Base-by-base conservation (phyloP, 2,329 filamentous ascomycete species). In the Penicillium verrucosum region DNA sequence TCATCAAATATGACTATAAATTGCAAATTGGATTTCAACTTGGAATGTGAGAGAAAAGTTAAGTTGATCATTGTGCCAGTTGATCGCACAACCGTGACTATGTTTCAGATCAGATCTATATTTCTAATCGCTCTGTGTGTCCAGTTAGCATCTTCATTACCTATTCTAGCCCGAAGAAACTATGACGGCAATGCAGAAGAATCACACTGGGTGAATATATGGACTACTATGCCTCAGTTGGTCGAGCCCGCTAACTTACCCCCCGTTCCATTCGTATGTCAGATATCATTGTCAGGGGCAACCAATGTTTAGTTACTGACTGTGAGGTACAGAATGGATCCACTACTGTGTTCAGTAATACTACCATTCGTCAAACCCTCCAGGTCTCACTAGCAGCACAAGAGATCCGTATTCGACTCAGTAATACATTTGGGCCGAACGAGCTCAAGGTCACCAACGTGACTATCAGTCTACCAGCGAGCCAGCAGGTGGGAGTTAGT, bases 171-270 rank as follows among this genome's bases (percentile, higher is more conserved):
- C 1, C 43, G 16, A 41, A 6, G 3, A 16, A 25, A 8, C 7
- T 5, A 51, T 23, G 46, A 18, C 0, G 4, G 11, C 1, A 29
- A 43, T 1, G 1, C 18, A 2, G 12, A 9, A 40, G 18, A 45
- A 5, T 40, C 32, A 2, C 80, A 82, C 59, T 88, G 85, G 85
- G 78, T 86, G 14, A 80, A 82, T 60, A 84, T 82, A 2, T 89
- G 85, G 86, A 81, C 82, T 0, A 78, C 83, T 2, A 88, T 88
- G 85, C 85, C 85, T 0, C 85, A 88, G 67, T 73, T 86, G 40
- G 84, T 84, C 1, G 86, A 89, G 65, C 80, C 78, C 10, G 76
- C 73, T 45, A 89, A 88, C 61, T 76, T 89, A 21, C 85, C 86
- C 10, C 81, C 82, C 0, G 68, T 79, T 3, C 82, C 84, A 41